phyloP scores from a whole-genome alignment of 2,329 filamentous ascomycete species.

The Cercospora sp. region DNA sequence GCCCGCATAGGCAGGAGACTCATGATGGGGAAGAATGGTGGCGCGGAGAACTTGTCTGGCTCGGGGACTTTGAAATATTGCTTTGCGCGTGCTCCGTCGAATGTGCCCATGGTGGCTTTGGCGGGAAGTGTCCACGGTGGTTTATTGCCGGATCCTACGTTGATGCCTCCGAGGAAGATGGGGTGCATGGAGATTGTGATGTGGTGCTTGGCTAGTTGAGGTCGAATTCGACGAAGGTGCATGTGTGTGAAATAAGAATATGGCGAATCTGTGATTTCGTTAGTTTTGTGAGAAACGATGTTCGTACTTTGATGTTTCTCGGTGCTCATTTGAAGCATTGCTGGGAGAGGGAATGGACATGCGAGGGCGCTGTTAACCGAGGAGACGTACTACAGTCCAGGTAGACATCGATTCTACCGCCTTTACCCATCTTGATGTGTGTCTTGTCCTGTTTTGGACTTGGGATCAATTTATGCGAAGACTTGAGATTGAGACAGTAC shows the following conservation, averaged over 20 bases:
- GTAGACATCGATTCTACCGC: constrained; percentile 61
- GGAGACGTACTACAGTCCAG: constrained; percentile 62
- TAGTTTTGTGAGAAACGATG: neutral
- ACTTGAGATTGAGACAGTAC: neutral
- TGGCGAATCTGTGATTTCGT: constrained; percentile 12
- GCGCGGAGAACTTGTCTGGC: constrained; percentile 33
- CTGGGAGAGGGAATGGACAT: neutral
- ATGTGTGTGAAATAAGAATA: constrained; percentile 22
- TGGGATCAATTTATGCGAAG: neutral
- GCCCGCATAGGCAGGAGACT: constrained; percentile 46
- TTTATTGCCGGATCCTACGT: constrained; percentile 58
- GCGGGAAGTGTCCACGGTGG: constrained; percentile 71
- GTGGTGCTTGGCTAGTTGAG: constrained; percentile 14
- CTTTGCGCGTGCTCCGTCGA: constrained; percentile 52
- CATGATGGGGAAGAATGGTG: constrained; percentile 56
- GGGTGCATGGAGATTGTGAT: constrained; percentile 56
- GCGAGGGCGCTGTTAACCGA: neutral
- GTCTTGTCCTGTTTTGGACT: too few relatives aligned
- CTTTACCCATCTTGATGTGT: constrained; percentile 49
- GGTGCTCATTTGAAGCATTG: neutral
- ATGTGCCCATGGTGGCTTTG: constrained; percentile 62
- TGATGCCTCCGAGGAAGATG: constrained; percentile 61
- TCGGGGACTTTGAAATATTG: constrained; percentile 49
- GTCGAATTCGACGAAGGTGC: constrained; percentile 21
- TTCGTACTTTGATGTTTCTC: neutral